phyloP scores from a whole-genome alignment of 1,139 yeast species.

The Taphrina betulina region DNA sequence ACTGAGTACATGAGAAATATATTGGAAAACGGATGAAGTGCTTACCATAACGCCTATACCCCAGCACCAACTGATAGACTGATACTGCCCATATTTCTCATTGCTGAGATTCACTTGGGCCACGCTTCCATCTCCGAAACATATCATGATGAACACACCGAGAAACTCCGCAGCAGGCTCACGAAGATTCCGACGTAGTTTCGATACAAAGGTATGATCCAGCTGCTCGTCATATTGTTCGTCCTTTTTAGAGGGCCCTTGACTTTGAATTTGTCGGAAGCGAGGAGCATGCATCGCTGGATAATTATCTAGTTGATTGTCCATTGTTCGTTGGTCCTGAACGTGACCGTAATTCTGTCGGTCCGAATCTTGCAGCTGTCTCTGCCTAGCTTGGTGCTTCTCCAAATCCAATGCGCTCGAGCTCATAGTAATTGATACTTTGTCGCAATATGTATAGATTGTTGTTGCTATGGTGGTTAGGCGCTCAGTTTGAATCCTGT shows the following conservation, averaged over 20 bases:
- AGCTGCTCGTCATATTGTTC: slow-evolving; percentile 3
- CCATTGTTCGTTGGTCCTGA: no score
- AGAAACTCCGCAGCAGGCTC: slow-evolving; percentile 50
- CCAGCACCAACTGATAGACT: slow-evolving; percentile 52
- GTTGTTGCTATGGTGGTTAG: no score
- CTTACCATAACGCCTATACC: slow-evolving; percentile 51
- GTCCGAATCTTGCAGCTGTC: neutral
- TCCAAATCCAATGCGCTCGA: neutral
- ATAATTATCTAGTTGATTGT: slow-evolving; percentile 6
- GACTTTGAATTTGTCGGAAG: slow-evolving; percentile 23
- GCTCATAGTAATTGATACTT: neutral
- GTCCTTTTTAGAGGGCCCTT: slow-evolving; percentile 26
- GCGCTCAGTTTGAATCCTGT: no score
- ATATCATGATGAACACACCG: slow-evolving; percentile 31
- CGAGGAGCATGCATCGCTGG: slow-evolving; percentile 24
- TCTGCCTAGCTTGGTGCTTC: neutral
- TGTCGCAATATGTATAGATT: neutral
- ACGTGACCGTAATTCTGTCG: no score
- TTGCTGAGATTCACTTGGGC: slow-evolving; percentile 43
- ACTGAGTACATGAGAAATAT: no score
- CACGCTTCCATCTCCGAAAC: slow-evolving; percentile 28
- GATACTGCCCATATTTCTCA: slow-evolving; percentile 48
- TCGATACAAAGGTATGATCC: slow-evolving; percentile 23
- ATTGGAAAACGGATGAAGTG: no score
- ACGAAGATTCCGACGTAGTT: slow-evolving; percentile 39